Evolutionary conservation across 345 rosid genomes (phyloP), one percentile per base, ranked within the genome.

Genomic region (Eucalyptus polybractea): DNA sequence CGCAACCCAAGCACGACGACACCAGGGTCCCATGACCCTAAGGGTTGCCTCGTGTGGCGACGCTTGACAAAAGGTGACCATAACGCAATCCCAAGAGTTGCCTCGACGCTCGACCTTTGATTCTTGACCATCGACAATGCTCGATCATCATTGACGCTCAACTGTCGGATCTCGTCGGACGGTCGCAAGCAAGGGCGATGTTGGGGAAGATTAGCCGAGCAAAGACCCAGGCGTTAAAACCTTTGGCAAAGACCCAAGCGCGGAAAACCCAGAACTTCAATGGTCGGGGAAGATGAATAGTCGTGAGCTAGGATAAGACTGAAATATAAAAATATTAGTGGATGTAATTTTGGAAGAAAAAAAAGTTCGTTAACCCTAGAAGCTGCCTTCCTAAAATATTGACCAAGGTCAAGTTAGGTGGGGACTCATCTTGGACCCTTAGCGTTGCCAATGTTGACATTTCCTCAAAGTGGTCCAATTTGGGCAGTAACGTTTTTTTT

Each of bases 1-100:
- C 7, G 2, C 4, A 2, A 1, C 67, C n/a, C 29, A 22, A 13
- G 62, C 29, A 22, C 1, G 0, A 1, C 29, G 0, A 56, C 13
- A 21, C 1, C 3, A 4, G 13, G 62, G 27, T 4, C 29, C 1
- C 13, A 1, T 10, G 12, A 56, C 13, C 29, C 29, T 13, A 8
- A 10, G 62, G 29, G 29, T 56, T 10, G 29, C 65, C 13, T 58
- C 27, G 1, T 11, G 29, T 5, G 13, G 29, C 7, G 6, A 24
- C 13, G 1, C 65, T 24, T 58, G 13, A 58, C 29, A 58, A 58
- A 58, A 58, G 65, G 29, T 10, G 29, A 24, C 65, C 29, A 24
- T 58, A 58, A 22, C 0, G 5, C 27, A 13, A 58, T 24, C n/a
- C 65, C 13, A 24, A 2, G 13, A 58, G n/a, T 58, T 2, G 6